Percentiles rank a stretch among this genome's conserved stretches.
phyloP scores from a whole-genome alignment of 1,139 yeast genomes.

The Eremothecium gossypii region DNA sequence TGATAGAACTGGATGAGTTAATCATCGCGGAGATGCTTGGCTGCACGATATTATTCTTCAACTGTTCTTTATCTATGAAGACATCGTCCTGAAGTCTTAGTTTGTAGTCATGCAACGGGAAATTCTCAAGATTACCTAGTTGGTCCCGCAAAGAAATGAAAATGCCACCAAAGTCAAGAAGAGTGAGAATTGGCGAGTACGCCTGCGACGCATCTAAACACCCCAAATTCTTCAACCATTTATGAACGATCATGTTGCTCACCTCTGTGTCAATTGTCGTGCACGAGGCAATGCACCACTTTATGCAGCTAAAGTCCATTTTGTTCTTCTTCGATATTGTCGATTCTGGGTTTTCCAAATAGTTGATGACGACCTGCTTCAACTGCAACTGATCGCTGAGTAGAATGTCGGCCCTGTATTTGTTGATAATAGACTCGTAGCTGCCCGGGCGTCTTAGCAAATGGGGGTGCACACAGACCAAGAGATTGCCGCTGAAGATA shows the following conservation, averaged over 20 bases:
- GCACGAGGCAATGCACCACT: constrained; percentile 87
- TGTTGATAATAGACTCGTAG: constrained; percentile 72
- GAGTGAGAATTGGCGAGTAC: constrained; percentile 80
- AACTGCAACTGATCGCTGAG: constrained; percentile 85
- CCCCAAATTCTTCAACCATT: constrained; percentile 88
- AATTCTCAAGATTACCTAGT: constrained; percentile 39
- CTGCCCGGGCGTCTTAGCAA: constrained; percentile 78
- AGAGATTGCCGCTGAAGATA: constrained; percentile 73
- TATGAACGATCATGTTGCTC: constrained; percentile 77
- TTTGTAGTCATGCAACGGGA: constrained; percentile 24
- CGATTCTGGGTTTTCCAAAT: constrained; percentile 80
- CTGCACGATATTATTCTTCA: constrained; percentile 69
- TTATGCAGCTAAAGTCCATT: constrained; percentile 71
- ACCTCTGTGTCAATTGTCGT: constrained; percentile 93
- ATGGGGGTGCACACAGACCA: constrained; percentile 71
- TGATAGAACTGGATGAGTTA: constrained; percentile 26
- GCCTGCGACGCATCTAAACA: constrained; percentile 69
- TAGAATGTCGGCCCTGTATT: constrained; percentile 60
- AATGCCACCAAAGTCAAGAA: constrained; percentile 95
- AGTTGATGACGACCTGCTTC: constrained; percentile 86
- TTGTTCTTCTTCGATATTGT: constrained; percentile 72
- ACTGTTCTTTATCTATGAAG: constrained; percentile 68
- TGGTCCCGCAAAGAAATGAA: constrained; percentile 88
- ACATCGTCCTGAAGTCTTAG: constrained; percentile 40
- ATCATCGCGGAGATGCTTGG: constrained; percentile 27